Evolutionary conservation across 441 rosid genomes (phyloP), one percentile per base, ranked within the genome.

Genomic region (Populus trichocarpa): DNA sequence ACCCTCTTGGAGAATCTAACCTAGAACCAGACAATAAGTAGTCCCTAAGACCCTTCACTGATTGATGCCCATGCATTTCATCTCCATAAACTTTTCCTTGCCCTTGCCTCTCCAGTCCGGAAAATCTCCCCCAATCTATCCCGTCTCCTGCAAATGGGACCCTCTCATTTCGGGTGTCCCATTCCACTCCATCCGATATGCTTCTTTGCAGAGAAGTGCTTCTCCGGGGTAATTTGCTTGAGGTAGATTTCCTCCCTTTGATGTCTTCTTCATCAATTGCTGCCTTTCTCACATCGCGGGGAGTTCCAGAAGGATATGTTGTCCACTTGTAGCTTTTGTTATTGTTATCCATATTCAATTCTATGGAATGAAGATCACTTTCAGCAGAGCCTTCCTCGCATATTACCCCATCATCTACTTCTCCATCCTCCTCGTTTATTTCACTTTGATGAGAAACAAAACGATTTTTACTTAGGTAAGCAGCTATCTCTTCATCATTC

Each of bases 291-390:
- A 84, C 72, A 82, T 86, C 85, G 35, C 33, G 84, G 67, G 84
- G 81, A 64, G 83, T 80, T 67, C 77, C 87, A 28, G 86, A 75
- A 80, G 86, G 84, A 64, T 83, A 84, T 22, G 83, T 86, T 22
- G 83, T 86, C 98, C 92, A 92, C 67, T 89, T 89, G 80, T 88
- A 89, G 86, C 83, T 89, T 83, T 86, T 90, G 75, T 82, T 84
- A 67, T 66, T 81, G 80, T 81, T 85, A 72, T 93, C 97, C 84
- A 88, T 87, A 83, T 90, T 90, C 81, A 94, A 80, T 79, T 96
- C 97, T 83, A 92, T 90, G 50, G 97, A 92, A 78, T 94, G 96
- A 74, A 93, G 91, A 80, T 94, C 98, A 74, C 98, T 92, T 80
- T 96, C 97, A 0, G 84, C 92, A 1, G 97, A 91, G 36, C 87